A percentile compares a stretch with the other conserved stretches of the same genome.
These are phyloP conservation scores for Saccharomycopsis sp. DNA, from an alignment of 805 yeast species.

Conservation along the genomic window DNA sequence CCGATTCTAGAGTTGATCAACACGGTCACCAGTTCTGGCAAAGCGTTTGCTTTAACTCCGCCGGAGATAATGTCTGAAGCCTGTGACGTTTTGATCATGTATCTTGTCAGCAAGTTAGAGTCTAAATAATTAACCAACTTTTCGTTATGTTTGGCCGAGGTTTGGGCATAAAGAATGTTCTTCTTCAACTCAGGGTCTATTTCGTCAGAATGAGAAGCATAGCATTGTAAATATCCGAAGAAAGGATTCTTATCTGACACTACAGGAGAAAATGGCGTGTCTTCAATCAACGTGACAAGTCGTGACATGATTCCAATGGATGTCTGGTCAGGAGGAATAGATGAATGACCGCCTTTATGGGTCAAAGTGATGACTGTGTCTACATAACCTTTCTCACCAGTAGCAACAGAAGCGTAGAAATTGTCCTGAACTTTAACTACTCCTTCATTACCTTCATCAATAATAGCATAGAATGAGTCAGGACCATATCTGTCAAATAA, in stretches of 20 bases:
- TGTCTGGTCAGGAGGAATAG: conserved; percentile 77
- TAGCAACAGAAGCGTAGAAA: conserved; percentile 47
- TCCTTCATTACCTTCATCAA: conserved; percentile 63
- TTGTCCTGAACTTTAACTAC: conserved; percentile 36
- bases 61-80: conserved; percentile 63
- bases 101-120: conserved; percentile 20
- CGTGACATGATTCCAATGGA: conserved; percentile 68
- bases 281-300: conserved; percentile 49
- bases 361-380: conserved; percentile 44
- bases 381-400: conserved; percentile 57
- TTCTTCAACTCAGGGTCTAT: conserved; percentile 26
- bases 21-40: conserved; percentile 57
- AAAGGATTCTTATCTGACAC: conserved; percentile 55
- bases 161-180: conserved; percentile 33
- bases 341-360: conserved; percentile 76
- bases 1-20: conserved; percentile 60
- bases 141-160: conserved; percentile 31
- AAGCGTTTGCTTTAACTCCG: conserved; percentile 70
- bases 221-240: conserved; percentile 50
- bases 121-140: conserved; percentile 26
- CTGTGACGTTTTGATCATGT: conserved; percentile 53
- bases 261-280: conserved; percentile 42
- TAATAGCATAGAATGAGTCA: conserved; percentile 51
- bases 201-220: conserved; percentile 44
- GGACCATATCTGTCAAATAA: conserved; percentile 52